These are phyloP conservation scores for Deuterostichococcus epilithicus DNA, from an alignment of 139 green algal species.

Conservation along the genomic window DNA sequence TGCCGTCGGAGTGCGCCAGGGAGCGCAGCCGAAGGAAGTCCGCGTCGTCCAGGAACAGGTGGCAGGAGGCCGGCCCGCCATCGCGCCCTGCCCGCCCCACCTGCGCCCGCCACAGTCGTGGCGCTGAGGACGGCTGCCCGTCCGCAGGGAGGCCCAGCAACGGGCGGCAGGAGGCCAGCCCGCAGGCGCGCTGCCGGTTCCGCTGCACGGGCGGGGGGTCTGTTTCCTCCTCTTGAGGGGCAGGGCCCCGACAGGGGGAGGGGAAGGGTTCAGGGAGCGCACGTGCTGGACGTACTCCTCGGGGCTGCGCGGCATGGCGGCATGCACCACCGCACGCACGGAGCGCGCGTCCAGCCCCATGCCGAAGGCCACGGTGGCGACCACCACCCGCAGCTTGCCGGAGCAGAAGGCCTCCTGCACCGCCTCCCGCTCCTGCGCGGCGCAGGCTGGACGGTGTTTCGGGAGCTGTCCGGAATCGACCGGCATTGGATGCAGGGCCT, in stretches of 20 bases:
- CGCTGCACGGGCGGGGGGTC: not conserved
- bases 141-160: not conserved
- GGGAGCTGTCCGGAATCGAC: too few species aligned
- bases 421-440: constrained; percentile 37
- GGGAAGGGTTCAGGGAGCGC: not conserved
- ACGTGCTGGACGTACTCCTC: constrained; percentile 92
- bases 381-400: constrained; percentile 52
- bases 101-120: constrained; percentile 6
- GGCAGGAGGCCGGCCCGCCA: constrained; percentile 51
- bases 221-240: not conserved
- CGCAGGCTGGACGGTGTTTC: not conserved
- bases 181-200: not conserved
- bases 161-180: not conserved
- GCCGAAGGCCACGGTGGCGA: constrained; percentile 77
- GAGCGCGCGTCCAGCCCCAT: constrained; percentile 65
- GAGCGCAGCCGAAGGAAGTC: constrained; percentile 61
- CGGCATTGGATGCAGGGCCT: too few species aligned
- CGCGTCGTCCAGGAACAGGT: constrained; percentile 56
- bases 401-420: constrained; percentile 54
- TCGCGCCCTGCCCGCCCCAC: constrained; percentile 66
- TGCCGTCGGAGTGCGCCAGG: constrained; percentile 36
- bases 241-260: not conserved
- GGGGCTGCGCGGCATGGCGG: constrained; percentile 67
- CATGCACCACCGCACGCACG: constrained; percentile 71
- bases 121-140: not conserved